A percentile compares a stretch with the other conserved stretches of the same genome.
phyloP scores from a whole-genome alignment of 179 eudicot genomes.

The Heliamphora pulchella region DNA sequence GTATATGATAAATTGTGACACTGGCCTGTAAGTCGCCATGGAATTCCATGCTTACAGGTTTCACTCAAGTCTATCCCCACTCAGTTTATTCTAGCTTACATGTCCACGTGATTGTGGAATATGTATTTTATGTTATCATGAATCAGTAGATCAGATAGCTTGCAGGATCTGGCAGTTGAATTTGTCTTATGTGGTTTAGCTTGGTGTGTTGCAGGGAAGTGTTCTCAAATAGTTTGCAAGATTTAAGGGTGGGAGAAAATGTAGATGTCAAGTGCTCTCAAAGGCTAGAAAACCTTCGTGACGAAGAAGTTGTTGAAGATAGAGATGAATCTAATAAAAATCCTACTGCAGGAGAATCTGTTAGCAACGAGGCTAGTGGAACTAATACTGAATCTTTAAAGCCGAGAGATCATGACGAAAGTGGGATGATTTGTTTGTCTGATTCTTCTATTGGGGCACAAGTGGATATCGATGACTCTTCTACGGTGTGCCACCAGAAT shows the following conservation, averaged over 20 bases:
- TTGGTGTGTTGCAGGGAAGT: conserved; percentile 17
- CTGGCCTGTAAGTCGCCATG: not conserved
- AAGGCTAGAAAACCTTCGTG: conserved; percentile 19
- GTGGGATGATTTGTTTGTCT: conserved; percentile 8
- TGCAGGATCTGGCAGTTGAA: not conserved
- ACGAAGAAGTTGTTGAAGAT: conserved; percentile 28
- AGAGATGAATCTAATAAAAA: conserved; percentile 24
- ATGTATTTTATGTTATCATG: not conserved
- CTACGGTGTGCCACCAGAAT: conserved; percentile 12
- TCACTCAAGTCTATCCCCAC: no score
- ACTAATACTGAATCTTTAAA: conserved; percentile 21
- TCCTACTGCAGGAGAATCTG: conserved; percentile 14
- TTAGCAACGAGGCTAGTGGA: conserved; percentile 16
- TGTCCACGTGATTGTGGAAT: not conserved
- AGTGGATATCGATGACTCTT: conserved; percentile 25
- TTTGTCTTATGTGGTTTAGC: conserved; percentile 4
- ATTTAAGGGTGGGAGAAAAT: conserved; percentile 3
- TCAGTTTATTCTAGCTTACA: not conserved
- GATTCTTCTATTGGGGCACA: conserved; percentile 19
- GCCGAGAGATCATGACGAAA: conserved; percentile 12
- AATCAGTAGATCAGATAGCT: not conserved
- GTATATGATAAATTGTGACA: conserved; percentile 1
- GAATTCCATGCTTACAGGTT: not conserved
- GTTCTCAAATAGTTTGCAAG: conserved; percentile 12
- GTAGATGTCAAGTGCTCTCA: conserved; percentile 8